These are phyloP conservation scores for Chalciporus chontae DNA, from an alignment of 768 basidiomycete genomes.

Conservation along the genomic window DNA sequence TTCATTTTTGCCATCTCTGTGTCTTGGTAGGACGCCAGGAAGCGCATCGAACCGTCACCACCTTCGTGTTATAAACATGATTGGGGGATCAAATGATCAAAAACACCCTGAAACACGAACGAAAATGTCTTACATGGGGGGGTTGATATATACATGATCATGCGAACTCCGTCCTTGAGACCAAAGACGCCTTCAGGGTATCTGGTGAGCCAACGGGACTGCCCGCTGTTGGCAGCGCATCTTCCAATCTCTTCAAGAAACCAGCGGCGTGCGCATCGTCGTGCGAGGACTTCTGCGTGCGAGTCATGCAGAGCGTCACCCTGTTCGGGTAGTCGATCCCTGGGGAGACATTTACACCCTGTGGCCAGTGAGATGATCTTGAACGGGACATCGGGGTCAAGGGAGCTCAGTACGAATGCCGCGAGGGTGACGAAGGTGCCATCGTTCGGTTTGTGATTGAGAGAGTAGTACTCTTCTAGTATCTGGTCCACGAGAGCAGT, in stretches of 20 bases:
- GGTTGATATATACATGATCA: constrained; percentile 77
- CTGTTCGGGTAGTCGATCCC: constrained; percentile 48
- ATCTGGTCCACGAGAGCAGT: constrained; percentile 36
- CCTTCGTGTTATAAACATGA: constrained; percentile 45
- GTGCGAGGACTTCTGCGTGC: constrained; percentile 90
- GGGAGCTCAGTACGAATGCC: constrained; percentile 45
- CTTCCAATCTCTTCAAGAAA: constrained; percentile 62
- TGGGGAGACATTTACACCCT: constrained; percentile 85
- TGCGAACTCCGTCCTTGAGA: constrained; percentile 43
- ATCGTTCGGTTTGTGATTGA: constrained; percentile 48
- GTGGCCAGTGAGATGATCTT: constrained; percentile 73
- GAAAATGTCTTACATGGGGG: constrained; percentile 49
- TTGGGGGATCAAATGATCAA: constrained; percentile 1
- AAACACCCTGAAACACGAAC: constrained; percentile 43
- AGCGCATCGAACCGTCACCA: constrained; percentile 85
- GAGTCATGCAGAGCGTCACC: constrained; percentile 87
- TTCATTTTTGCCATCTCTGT: constrained; percentile 69
- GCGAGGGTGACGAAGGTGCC: constrained; percentile 66
- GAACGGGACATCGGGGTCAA: constrained; percentile 15
- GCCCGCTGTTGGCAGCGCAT: constrained; percentile 15
- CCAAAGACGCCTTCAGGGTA: constrained; percentile 38
- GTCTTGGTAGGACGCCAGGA: constrained; percentile 73
- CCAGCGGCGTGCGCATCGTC: constrained; percentile 77
- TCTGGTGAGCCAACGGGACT: constrained; percentile 50
- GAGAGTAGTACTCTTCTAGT: constrained; percentile 40